Conservation (phyloP, 2,329 filamentous ascomycete genomes). For the Apiospora rasikravindrae region DNA sequence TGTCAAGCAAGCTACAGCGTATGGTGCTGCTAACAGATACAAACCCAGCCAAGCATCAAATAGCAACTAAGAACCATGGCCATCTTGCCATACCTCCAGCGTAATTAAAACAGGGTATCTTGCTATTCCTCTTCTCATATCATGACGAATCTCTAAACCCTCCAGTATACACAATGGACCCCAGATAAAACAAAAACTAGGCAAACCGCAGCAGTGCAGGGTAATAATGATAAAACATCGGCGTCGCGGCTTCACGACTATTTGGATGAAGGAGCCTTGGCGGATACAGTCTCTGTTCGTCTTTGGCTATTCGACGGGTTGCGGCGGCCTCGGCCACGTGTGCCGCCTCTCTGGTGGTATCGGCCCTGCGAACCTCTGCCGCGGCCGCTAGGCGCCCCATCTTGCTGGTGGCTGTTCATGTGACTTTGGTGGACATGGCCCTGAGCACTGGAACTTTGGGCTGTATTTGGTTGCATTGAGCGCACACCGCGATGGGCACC, state of each 20-base stretch:
- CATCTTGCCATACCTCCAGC: background rate
- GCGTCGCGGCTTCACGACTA: background rate
- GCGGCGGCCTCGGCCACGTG: constrained; percentile 15
- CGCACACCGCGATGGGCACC: background rate
- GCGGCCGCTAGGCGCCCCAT: background rate
- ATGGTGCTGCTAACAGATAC: background rate
- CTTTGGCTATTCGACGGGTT: background rate
- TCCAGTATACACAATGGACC: constrained; percentile 1
- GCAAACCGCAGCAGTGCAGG: background rate
- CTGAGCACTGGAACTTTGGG: background rate
- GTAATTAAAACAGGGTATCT: constrained; percentile 6
- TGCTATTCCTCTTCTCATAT: background rate
- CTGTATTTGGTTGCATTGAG: background rate
- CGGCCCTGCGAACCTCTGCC: constrained; percentile 8
- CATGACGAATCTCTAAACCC: background rate
- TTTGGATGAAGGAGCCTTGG: background rate
- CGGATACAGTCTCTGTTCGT: background rate
- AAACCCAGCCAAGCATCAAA: background rate
- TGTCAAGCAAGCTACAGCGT: background rate
- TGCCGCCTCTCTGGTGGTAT: background rate
- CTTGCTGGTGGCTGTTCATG: background rate
- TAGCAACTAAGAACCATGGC: background rate
- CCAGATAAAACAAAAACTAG: background rate
- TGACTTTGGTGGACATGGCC: background rate
- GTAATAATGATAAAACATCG: background rate